These are phyloP conservation scores for Microbotryum scabiosae DNA, from an alignment of 1,284 basidiomycete species.

Conservation along the genomic window DNA sequence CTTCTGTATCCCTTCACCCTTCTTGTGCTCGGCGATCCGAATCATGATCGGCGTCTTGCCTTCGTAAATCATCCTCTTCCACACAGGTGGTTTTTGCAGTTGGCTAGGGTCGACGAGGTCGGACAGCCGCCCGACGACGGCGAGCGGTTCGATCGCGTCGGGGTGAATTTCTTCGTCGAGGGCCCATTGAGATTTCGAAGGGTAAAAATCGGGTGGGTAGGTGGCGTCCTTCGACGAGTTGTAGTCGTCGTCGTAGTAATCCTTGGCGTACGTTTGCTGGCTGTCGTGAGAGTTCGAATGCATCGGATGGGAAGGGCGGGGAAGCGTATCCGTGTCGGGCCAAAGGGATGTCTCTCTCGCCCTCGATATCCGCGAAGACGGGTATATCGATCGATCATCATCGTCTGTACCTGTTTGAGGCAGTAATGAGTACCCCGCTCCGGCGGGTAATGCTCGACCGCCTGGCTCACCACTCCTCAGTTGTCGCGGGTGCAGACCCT, in stretches of 20 bases:
- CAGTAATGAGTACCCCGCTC: too few species aligned
- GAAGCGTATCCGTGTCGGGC: too few species aligned
- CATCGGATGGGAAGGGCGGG: too few species aligned
- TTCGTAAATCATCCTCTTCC: slow-evolving; percentile 30
- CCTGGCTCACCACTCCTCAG: too few species aligned
- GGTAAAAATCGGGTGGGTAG: background rate
- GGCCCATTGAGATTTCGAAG: too few species aligned
- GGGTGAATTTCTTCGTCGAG: background rate
- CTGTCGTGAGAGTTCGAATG: too few species aligned
- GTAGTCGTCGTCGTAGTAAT: background rate
- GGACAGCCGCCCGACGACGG: slow-evolving; percentile 12
- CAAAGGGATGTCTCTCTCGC: too few species aligned
- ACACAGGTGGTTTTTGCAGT: slow-evolving; percentile 12
- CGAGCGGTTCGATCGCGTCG: slow-evolving; percentile 15
- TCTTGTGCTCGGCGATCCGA: slow-evolving; percentile 45
- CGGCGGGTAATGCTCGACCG: too few species aligned
- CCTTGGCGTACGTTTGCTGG: background rate
- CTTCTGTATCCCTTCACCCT: slow-evolving; percentile 70
- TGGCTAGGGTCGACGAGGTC: slow-evolving; percentile 5
- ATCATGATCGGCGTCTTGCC: slow-evolving; percentile 33
- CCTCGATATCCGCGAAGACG: too few species aligned
- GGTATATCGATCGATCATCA: too few species aligned
- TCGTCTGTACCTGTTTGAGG: too few species aligned
- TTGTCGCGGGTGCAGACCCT: too few species aligned
- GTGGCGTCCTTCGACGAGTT: background rate